Base-by-base conservation (phyloP, 345 rosid species). In the Arabis hirsuta region DNA sequence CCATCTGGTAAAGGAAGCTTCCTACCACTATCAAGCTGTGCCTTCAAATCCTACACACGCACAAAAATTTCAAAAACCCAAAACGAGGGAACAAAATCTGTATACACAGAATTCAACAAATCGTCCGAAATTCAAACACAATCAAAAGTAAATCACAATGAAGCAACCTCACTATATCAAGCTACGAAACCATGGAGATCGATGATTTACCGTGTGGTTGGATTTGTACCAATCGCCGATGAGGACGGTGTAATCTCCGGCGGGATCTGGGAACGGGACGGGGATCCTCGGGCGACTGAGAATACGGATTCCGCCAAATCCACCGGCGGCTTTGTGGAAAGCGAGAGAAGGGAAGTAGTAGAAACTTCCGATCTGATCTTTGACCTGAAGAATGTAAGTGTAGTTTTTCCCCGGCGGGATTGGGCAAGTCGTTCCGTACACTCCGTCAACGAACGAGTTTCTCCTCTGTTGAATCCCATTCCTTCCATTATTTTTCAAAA, bases 251-350 rank as follows among this genome's bases (percentile, higher is more conserved):
- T 76, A 84, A 74, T 89, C 95, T 0, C 87, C 91, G n/a, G 79
- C 84, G 12, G 95, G 95, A 41, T 85, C 87, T 0, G 83, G 55
- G 34, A 86, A 89, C 13, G 95, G 95, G 10, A 89, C 95, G 0
- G 95, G 95, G 65, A 89, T 89, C 9, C 76, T 67, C 1, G 91
- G 89, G 2, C 95, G 84, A 55, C 95, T 89, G 7, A 87, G 88
- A 51, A 89, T 85, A 54, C 90, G 81, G 3, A 89, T 81, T 0
- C 91, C 95, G 0, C 95, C 95, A 16, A 87, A 89, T 22, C 84
- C 95, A 13, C 95, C 95, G 9, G 95, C 95, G 12, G 95, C 88
- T 73, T 89, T 89, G 79, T 89, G 95, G 81, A 89, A 89, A 12
- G 64, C 87, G 14, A 89, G 87, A 19, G 91, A 89, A 10, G 95